Evolutionary conservation across 257 asterid genomes (phyloP).

Genomic region (Lantana camara): DNA sequence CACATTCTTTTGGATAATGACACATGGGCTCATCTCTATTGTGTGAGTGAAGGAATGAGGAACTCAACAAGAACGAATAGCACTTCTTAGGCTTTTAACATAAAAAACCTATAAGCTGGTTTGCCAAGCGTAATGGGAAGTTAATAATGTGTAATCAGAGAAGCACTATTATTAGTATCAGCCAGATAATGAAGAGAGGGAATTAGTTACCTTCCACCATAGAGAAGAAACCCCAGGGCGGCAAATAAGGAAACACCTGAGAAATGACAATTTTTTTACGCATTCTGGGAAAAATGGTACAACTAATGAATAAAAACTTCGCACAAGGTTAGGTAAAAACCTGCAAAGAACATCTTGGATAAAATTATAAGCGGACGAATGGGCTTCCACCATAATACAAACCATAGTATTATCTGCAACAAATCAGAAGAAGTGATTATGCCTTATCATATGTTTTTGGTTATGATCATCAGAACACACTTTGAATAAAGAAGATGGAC

Average conservation of each 20-base stretch:
- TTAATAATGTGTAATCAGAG: neutral
- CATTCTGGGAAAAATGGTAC: constrained; percentile 20
- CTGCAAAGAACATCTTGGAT: constrained; percentile 96
- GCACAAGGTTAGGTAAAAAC: constrained; percentile 36
- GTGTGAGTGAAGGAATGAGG: neutral
- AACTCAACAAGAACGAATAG: neutral
- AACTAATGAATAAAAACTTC: constrained; percentile 13
- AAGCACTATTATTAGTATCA: constrained; percentile 1
- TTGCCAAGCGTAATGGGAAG: neutral
- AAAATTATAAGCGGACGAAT: constrained; percentile 54
- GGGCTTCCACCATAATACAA: constrained; percentile 91
- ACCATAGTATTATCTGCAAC: constrained; percentile 78
- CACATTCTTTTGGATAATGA: neutral
- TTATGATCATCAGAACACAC: neutral
- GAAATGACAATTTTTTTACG: constrained; percentile 35
- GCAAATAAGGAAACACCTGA: constrained; percentile 91
- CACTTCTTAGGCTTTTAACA: neutral
- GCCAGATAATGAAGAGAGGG: constrained; percentile 9
- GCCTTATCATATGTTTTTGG: neutral
- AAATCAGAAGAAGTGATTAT: constrained; percentile 27
- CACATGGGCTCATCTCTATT: neutral
- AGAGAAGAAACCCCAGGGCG: constrained; percentile 91
- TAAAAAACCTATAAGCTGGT: neutral
- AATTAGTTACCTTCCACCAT: constrained; percentile 89
- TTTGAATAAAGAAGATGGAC: neutral